Conservation (phyloP, 805 yeast species). For the Cyberlindnera maritima region DNA sequence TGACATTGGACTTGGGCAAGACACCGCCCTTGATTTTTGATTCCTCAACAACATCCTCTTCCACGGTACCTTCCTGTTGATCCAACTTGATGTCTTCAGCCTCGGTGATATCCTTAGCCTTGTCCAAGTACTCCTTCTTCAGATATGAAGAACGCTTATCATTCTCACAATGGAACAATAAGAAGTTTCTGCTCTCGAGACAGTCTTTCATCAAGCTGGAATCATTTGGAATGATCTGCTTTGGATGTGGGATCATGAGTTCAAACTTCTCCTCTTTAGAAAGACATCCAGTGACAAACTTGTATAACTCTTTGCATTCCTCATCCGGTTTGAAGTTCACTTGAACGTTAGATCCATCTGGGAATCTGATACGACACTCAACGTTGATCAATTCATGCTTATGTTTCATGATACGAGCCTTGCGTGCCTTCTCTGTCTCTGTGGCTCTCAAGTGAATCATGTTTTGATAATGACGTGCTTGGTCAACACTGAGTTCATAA, state of each 20-base stretch:
- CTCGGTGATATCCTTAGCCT: constrained; percentile 34
- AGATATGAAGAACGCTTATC: constrained; percentile 27
- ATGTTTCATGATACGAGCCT: constrained; percentile 29
- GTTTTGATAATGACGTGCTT: constrained; percentile 52
- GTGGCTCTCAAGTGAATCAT: constrained; percentile 43
- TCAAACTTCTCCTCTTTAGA: constrained; percentile 31
- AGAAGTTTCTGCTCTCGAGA: constrained; percentile 46
- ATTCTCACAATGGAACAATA: constrained; percentile 31
- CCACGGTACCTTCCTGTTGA: constrained; percentile 6
- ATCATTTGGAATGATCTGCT: constrained; percentile 30
- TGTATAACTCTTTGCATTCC: constrained; percentile 33
- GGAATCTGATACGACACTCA: constrained; percentile 51
- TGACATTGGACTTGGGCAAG: constrained; percentile 13
- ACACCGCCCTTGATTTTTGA: constrained; percentile 20
- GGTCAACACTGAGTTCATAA: constrained; percentile 47
- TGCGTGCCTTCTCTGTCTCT: constrained; percentile 39
- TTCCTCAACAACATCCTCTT: constrained; percentile 2
- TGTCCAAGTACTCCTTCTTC: constrained; percentile 26
- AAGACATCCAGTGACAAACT: constrained; percentile 29
- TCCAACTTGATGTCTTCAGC: constrained; percentile 28
- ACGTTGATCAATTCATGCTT: constrained; percentile 29
- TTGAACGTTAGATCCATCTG: constrained; percentile 53
- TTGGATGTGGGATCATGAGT: constrained; percentile 49
- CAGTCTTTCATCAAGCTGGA: constrained; percentile 33
- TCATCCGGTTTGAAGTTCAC: constrained; percentile 46